Conservation (phyloP, 495 filamentous ascomycete genomes). For the Penicillium ochrochloron region DNA sequence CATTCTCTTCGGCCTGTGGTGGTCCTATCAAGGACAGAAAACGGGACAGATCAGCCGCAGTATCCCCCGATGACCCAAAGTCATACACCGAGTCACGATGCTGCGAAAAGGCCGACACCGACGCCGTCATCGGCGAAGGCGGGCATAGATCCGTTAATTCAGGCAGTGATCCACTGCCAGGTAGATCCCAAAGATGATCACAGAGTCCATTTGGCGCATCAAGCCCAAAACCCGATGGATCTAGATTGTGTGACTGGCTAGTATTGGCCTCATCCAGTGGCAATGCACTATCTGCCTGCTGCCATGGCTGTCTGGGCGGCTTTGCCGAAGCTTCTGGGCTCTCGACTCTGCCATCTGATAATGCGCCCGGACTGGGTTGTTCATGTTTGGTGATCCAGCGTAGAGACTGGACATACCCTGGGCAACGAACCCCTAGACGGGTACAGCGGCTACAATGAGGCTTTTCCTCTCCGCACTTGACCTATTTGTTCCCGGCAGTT, state of each 20-base stretch:
- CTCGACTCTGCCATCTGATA: slow-evolving; percentile 18
- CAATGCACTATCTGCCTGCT: slow-evolving; percentile 4
- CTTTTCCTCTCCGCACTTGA: slow-evolving; percentile 62
- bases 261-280: slow-evolving; percentile 17
- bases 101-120: slow-evolving; percentile 25
- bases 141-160: slow-evolving; percentile 43
- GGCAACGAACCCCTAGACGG: slow-evolving; percentile 54
- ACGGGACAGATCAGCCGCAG: slow-evolving; percentile 33
- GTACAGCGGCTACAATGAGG: slow-evolving; percentile 57
- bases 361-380: slow-evolving; percentile 24
- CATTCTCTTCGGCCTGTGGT: slow-evolving; percentile 26
- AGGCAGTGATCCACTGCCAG: slow-evolving; percentile 37
- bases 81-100: slow-evolving; percentile 30
- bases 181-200: slow-evolving; percentile 45
- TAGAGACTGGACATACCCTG: slow-evolving; percentile 57
- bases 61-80: slow-evolving; percentile 32
- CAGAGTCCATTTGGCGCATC: slow-evolving; percentile 30
- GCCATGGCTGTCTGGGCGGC: slow-evolving; percentile 8
- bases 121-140: slow-evolving; percentile 24
- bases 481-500: slow-evolving; percentile 34
- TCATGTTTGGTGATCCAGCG: slow-evolving; percentile 60
- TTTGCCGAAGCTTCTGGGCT: slow-evolving; percentile 22
- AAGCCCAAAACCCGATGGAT: slow-evolving; percentile 21
- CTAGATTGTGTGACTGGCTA: slow-evolving; percentile 10
- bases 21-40: slow-evolving; percentile 39